phyloP scores from a whole-genome alignment of 805 yeast species.

The Pichia ethanolica region DNA sequence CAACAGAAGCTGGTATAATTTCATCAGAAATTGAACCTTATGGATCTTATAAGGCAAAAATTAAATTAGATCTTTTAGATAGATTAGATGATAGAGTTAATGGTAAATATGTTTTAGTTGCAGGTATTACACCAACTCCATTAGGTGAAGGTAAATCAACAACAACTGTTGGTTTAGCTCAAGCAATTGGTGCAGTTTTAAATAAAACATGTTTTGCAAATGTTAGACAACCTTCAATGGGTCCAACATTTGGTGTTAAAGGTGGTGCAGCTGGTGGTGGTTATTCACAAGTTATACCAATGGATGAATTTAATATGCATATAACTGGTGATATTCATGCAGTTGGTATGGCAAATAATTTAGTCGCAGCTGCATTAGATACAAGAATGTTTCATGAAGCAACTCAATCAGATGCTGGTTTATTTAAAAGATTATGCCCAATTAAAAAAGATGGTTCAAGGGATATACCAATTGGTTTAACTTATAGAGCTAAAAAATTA shows the following conservation, averaged over 20 bases:
- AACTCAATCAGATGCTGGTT: constrained; percentile 70
- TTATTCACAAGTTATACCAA: constrained; percentile 93
- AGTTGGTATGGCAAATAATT: constrained; percentile 85
- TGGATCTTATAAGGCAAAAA: constrained; percentile 88
- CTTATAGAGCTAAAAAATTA: constrained; percentile 64
- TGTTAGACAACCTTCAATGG: constrained; percentile 97
- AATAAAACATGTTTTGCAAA: constrained; percentile 81
- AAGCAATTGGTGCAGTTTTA: constrained; percentile 89
- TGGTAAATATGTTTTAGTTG: constrained; percentile 86
- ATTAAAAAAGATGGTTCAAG: constrained; percentile 68
- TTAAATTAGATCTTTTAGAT: constrained; percentile 58
- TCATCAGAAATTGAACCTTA: constrained; percentile 76
- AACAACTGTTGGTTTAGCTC: constrained; percentile 94
- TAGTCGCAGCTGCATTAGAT: constrained; percentile 93
- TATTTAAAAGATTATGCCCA: constrained; percentile 83
- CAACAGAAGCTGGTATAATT: constrained; percentile 73
- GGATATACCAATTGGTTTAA: constrained; percentile 71
- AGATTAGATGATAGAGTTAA: constrained; percentile 57
- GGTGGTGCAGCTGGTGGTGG: constrained; percentile 99
- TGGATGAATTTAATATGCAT: constrained; percentile 98
- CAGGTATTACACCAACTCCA: constrained; percentile 98
- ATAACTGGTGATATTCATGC: constrained; percentile 98
- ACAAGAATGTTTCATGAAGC: constrained; percentile 94
- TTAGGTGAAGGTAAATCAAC: constrained; percentile 97
- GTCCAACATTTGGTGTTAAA: constrained; percentile 97